Base-by-base conservation (phyloP, 2,329 filamentous ascomycete species). In the Parastagonospora nodorum region DNA sequence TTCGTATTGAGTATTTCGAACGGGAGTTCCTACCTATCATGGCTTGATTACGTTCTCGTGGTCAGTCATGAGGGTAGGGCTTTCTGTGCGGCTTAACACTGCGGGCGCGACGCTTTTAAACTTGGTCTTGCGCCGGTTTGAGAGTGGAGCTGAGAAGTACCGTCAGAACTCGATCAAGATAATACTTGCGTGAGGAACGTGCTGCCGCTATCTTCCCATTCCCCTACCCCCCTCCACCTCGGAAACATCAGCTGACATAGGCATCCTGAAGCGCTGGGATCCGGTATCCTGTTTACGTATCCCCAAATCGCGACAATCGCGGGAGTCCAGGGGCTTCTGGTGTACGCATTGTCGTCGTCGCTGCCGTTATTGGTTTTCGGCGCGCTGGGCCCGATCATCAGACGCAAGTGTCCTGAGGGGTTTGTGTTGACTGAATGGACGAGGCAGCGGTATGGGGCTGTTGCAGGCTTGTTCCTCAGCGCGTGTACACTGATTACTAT, bases 161-260 rank as follows among this genome's bases (percentile, higher is more conserved):
- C 89, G 90, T 92, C 81, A 88, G 78, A 87, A 93, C 89, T 93
- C 89, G 90, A 94, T 90, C 90, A 94, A 94, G 90, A 90, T 93
- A 94, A 93, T 92, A 88, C 90, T 94, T 94, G 90, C 90, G 90
- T 93, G 90, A 87, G 90, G 89, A 93, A 92, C 83, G 90, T 93
- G 89, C 88, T 92, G 89, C 89, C 89, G 89, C 89, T 90, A 85
- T 73, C 73, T 51, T 67, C 59, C 69, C 67, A 78, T 76, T 77
- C 72, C 75, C 73, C 69, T 63, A 66, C 64, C 53, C 64, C 47
- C 54, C 55, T 59, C 50, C n/a, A 15, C 49, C 48, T 42, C n/a
- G 40, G 36, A 44, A 58, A 46, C 5, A 51, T 45, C 14, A 50
- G 68, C 71, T 74, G 55, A 74, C 68, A 57, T 69, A 72, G 68